Percentiles rank a stretch among this genome's conserved stretches.
Evolutionary conservation across 495 filamentous ascomycete species (phyloP).

Genomic region (Tuber umbilicatum): DNA sequence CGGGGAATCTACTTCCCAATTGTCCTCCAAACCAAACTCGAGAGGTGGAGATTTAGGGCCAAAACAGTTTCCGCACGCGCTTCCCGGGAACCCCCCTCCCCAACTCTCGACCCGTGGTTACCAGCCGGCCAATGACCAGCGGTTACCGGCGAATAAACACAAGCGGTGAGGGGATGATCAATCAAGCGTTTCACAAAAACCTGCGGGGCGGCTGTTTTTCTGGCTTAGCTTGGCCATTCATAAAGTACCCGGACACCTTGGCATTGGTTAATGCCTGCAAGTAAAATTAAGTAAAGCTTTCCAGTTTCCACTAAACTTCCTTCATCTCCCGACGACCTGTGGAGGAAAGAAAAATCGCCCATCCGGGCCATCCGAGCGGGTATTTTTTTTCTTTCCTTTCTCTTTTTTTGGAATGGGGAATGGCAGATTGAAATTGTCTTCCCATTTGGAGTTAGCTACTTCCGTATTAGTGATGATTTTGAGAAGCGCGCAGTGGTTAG

Average conservation of each 20-base stretch:
- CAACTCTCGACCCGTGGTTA: background rate
- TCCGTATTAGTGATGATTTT: background rate
- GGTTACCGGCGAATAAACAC: background rate
- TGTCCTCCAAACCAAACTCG: background rate
- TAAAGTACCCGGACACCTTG: background rate
- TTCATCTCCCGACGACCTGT: background rate
- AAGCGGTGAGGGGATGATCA: background rate
- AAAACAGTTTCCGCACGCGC: constrained; percentile 4
- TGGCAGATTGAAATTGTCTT: background rate
- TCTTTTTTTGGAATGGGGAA: background rate
- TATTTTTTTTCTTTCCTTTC: background rate
- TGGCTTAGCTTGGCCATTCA: background rate
- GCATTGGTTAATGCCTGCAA: background rate
- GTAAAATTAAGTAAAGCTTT: background rate
- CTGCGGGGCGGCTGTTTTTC: background rate
- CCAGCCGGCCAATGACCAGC: background rate
- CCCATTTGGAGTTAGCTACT: background rate
- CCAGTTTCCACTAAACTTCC: background rate
- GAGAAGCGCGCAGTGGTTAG: background rate
- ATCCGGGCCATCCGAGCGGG: background rate
- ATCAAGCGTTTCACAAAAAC: background rate
- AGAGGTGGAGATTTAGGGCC: background rate
- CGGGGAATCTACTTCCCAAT: background rate
- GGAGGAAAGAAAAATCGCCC: background rate
- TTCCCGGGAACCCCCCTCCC: background rate